Base-by-base conservation (phyloP, 148 eudicot genomes). In the Nepenthes mirabilis region DNA sequence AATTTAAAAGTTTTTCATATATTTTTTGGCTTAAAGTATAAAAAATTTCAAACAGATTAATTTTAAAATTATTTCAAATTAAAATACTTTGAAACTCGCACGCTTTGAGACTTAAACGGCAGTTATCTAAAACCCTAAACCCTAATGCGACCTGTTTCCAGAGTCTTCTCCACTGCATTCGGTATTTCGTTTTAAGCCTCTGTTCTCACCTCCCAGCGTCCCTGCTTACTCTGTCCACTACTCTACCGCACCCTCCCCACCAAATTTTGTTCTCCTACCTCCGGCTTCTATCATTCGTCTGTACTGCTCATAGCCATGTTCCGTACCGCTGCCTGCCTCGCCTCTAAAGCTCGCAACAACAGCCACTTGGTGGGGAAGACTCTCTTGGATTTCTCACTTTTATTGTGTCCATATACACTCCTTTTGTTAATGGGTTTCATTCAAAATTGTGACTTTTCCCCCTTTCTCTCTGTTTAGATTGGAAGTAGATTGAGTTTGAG, bases 301-400 rank as follows among this genome's bases (percentile, higher is more conserved):
- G 47, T 48, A 11, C 7, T 10, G 49, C 47, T 61, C 32, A 50
- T 23, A 65, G 49, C 59, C 52, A 88, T 88, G 96, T 79, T 80
- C 32, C 84, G 96, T 10, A 82, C 85, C 55, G 96, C 86, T 60
- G 77, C 88, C 57, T 76, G 74, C 58, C 76, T 89, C 63, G 90
- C 87, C 49, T 66, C 89, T 55, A 80, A 70, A 51, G 82, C 90
- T 53, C 82, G 90, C 43, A 23, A 11, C 66, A 57, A 10, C 64
- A 14, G 67, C 60, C 77, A 69, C 57, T 36, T 67, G 58, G 81
- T 77, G 54, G 60, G 74, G 12, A 13, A 2, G 23, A 32, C 48
- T 63, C 12, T 48, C 10, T 10, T 34, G 14, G 7, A 14, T 5
- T 58, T 2, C 23, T 37, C 6, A 1, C 5, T 23, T 36, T 50